phyloP scores from a whole-genome alignment of 2,329 filamentous ascomycete species.

The Colletotrichum noveboracense region DNA sequence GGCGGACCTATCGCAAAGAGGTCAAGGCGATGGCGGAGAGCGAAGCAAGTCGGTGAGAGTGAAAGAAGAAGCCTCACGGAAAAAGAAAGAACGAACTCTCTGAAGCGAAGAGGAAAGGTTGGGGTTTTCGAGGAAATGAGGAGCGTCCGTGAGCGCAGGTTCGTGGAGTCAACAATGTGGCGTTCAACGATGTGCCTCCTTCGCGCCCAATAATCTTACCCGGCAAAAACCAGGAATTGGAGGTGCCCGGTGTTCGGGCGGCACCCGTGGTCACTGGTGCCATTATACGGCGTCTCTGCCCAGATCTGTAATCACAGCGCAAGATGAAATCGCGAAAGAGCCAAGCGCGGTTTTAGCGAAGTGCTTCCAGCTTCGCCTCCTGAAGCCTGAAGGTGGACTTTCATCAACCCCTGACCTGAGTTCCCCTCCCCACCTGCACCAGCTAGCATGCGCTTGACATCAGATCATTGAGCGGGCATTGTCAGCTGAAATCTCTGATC shows the following conservation, averaged over 20 bases:
- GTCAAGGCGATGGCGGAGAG: background rate
- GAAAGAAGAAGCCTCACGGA: background rate
- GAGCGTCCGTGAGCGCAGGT: slow-evolving; percentile 7
- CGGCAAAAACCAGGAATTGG: background rate
- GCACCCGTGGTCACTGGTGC: background rate
- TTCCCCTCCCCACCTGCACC: background rate
- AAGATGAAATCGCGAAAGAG: background rate
- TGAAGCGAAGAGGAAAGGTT: background rate
- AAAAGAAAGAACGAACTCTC: background rate
- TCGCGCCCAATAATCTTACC: background rate
- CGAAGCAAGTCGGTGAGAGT: background rate
- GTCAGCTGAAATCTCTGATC: slow-evolving; percentile 6
- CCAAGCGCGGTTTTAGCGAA: slow-evolving; percentile 4
- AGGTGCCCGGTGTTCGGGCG: background rate
- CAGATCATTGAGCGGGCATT: slow-evolving; percentile 1
- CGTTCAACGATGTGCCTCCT: background rate
- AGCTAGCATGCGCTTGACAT: background rate
- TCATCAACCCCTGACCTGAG: background rate
- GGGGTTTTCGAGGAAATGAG: slow-evolving; percentile 1
- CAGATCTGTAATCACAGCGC: background rate
- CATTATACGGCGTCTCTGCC: background rate
- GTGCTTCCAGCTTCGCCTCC: background rate
- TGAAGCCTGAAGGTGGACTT: background rate
- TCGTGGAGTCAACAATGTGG: slow-evolving; percentile 6
- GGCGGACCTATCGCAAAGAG: background rate